These are phyloP conservation scores for Prunus mira DNA, from an alignment of 306 rosid genomes.

Conservation along the genomic window DNA sequence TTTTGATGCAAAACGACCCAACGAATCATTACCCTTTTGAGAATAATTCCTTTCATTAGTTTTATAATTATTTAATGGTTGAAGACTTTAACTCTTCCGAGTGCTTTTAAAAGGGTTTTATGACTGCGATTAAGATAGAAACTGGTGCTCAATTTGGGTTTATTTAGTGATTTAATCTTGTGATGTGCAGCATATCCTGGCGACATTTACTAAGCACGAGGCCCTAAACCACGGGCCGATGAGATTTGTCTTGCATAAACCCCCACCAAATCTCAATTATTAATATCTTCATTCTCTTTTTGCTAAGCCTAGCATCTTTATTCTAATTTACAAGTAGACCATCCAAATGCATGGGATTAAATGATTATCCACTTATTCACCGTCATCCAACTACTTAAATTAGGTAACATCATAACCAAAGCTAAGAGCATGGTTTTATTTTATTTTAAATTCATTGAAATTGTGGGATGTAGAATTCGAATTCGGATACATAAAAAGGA, in stretches of 20 bases:
- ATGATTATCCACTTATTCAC: conserved; percentile 1
- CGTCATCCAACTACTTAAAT: background rate
- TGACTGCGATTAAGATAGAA: background rate
- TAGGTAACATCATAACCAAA: background rate
- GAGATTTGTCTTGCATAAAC: conserved; percentile 14
- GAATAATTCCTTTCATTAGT: background rate
- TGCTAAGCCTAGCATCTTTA: background rate
- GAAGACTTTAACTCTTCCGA: background rate
- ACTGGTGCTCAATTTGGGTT: background rate
- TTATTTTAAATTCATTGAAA: too few species aligned
- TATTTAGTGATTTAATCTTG: background rate
- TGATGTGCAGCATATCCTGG: background rate
- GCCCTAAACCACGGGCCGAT: conserved; percentile 14
- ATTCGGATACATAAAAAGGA: fast-evolving
- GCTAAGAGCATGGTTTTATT: background rate
- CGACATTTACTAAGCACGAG: conserved; percentile 14
- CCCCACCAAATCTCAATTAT: conserved; percentile 2
- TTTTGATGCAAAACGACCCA: background rate
- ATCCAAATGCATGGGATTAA: conserved; percentile 11
- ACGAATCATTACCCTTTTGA: background rate
- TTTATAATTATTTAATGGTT: background rate
- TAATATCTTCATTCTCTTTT: background rate
- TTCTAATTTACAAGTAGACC: background rate
- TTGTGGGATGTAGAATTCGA: fast-evolving
- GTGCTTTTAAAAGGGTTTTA: background rate